Evolutionary conservation across 2,329 filamentous ascomycete species (phyloP).

Genomic region (Conoideocrella luteorostrata): DNA sequence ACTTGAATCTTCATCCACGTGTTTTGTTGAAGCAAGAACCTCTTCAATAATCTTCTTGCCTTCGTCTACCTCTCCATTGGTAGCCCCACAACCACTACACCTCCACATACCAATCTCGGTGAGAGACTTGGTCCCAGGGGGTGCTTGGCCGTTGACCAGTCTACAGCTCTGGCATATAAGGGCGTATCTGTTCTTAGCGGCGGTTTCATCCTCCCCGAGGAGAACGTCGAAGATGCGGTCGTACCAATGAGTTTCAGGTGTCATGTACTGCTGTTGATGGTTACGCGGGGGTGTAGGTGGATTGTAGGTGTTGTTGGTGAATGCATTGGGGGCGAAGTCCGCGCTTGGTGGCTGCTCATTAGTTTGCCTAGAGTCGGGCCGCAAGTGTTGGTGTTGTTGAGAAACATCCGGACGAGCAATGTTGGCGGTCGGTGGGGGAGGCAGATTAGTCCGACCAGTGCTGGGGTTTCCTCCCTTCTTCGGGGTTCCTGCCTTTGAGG

Average conservation of each 20-base stretch:
- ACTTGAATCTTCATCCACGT: slow-evolving; percentile 10
- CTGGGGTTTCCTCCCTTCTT: background rate
- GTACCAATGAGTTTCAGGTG: slow-evolving; percentile 69
- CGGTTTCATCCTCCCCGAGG: slow-evolving; percentile 89
- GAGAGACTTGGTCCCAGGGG: slow-evolving; percentile 71
- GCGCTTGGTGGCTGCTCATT: slow-evolving; percentile 26
- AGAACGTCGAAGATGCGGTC: slow-evolving; percentile 88
- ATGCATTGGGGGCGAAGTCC: slow-evolving; percentile 70
- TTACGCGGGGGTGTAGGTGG: slow-evolving; percentile 9
- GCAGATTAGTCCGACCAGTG: slow-evolving; percentile 37
- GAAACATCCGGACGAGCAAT: slow-evolving; percentile 39
- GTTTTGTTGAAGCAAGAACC: slow-evolving; percentile 36
- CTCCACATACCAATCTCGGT: slow-evolving; percentile 82
- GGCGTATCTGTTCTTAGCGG: slow-evolving; percentile 82
- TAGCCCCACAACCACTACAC: slow-evolving; percentile 75
- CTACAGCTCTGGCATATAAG: slow-evolving; percentile 78
- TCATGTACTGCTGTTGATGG: slow-evolving; percentile 11
- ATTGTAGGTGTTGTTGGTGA: slow-evolving; percentile 12
- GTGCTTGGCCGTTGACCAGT: slow-evolving; percentile 91
- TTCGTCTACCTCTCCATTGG: slow-evolving; percentile 79
- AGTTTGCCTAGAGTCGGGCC: too few relatives aligned
- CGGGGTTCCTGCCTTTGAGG: too few relatives aligned
- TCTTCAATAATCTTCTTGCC: slow-evolving; percentile 65
- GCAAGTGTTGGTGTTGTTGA: slow-evolving; percentile 12
- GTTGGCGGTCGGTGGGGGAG: slow-evolving; percentile 58